Conservation (phyloP, 148 eudicot species). For the Rhododendron ferrugineum region DNA sequence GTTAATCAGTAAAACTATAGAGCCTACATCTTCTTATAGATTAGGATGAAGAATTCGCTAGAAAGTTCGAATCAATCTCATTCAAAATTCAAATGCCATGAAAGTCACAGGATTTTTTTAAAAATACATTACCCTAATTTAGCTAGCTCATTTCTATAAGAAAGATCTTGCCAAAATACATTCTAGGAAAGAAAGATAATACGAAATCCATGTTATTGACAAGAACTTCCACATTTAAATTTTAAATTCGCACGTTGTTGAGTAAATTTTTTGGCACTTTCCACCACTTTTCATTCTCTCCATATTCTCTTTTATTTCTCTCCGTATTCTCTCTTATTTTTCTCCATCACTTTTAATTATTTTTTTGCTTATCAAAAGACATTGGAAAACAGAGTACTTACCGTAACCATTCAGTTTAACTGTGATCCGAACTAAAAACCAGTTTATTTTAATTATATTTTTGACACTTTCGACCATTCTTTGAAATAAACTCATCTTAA, state of each 20-base stretch:
- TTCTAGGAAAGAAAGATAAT: background rate
- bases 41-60: background rate
- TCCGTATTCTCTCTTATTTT: background rate
- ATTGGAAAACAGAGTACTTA: background rate
- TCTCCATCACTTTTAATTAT: background rate
- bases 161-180: background rate
- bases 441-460: background rate
- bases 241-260: background rate
- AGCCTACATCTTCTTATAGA: background rate
- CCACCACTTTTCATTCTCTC: background rate
- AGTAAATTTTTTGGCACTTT: background rate
- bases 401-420: background rate
- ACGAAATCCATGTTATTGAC: background rate
- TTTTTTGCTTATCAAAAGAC: background rate
- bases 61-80: background rate
- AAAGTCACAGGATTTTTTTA: background rate
- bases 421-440: background rate
- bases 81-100: background rate
- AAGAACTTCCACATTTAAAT: background rate
- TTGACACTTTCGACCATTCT: background rate
- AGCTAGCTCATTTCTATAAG: background rate
- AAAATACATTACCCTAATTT: background rate
- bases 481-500: background rate
- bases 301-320: background rate
- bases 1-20: background rate